These are phyloP conservation scores for Corylus avellana DNA, from an alignment of 306 rosid species.

Conservation along the genomic window DNA sequence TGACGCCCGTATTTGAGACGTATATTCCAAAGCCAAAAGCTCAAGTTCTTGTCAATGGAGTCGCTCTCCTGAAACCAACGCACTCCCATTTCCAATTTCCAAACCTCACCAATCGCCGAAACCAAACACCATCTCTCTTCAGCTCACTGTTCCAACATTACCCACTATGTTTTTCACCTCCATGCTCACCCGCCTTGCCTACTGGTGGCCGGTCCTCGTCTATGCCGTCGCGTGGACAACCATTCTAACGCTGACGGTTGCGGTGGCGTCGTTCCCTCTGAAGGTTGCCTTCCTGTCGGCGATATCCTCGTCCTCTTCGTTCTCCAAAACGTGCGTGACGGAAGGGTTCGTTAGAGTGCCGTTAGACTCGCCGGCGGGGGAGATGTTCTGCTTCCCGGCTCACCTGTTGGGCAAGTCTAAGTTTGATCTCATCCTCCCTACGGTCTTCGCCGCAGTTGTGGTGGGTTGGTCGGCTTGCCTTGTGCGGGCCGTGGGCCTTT, in stretches of 20 bases:
- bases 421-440: conserved; percentile 62
- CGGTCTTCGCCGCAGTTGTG: conserved; percentile 57
- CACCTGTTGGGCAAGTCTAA: conserved; percentile 45
- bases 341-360: conserved; percentile 62
- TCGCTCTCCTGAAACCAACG: conserved; percentile 21
- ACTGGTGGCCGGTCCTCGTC: conserved; percentile 60
- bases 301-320: conserved; percentile 54
- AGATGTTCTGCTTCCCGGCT: conserved; percentile 63
- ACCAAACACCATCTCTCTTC: neutral
- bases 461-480: conserved; percentile 66
- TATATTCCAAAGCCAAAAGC: neutral
- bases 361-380: conserved; percentile 65
- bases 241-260: conserved; percentile 57
- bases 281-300: conserved; percentile 75
- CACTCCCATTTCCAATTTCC: conserved; percentile 11
- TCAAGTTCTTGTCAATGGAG: conserved; percentile 7
- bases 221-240: conserved; percentile 67
- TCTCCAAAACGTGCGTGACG: conserved; percentile 44
- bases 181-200: conserved; percentile 31
- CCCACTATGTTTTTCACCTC: conserved; percentile 48
- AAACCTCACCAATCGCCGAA: conserved; percentile 13
- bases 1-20: neutral
- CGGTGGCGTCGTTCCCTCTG: conserved; percentile 65
- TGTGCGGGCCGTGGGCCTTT: conserved; percentile 53
- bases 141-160: conserved; percentile 1